These are phyloP conservation scores for Triticum aestivum DNA, from an alignment of 176 grass and related monocot genomes.

Conservation along the genomic window DNA sequence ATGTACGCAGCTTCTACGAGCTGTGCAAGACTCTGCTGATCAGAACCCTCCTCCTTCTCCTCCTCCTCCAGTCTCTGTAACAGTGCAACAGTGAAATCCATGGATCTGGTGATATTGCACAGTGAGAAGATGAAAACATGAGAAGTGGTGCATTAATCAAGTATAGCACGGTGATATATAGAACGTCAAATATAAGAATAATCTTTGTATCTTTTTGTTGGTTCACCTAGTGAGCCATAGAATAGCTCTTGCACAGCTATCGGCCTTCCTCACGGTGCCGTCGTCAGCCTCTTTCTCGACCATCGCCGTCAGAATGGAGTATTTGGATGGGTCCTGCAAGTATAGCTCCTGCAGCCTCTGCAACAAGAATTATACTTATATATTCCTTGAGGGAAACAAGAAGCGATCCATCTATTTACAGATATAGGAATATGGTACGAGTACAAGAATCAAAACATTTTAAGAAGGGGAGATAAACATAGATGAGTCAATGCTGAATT, in stretches of 20 bases:
- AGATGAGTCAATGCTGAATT: neutral
- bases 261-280: conserved; percentile 58
- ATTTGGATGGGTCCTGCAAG: conserved; percentile 51
- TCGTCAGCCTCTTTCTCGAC: conserved; percentile 69
- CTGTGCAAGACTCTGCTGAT: conserved; percentile 46
- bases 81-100: conserved; percentile 69
- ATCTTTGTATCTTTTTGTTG: neutral
- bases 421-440: neutral
- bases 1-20: conserved; percentile 61
- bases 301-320: conserved; percentile 52
- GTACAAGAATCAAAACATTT: neutral
- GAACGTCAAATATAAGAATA: neutral
- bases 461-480: neutral
- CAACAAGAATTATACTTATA: neutral
- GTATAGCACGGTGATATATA: neutral
- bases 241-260: conserved; percentile 72
- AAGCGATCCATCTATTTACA: neutral
- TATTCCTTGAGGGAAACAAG: neutral
- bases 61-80: conserved; percentile 46
- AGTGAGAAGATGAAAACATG: neutral
- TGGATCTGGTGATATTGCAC: conserved; percentile 54
- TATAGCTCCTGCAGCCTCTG: conserved; percentile 84
- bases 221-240: conserved; percentile 85
- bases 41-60: conserved; percentile 40
- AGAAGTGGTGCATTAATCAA: neutral